Evolutionary conservation across 1,284 basidiomycete species (phyloP), one percentile per base, ranked within the genome.

Genomic region (Pyrrhoderma lamaoense): DNA sequence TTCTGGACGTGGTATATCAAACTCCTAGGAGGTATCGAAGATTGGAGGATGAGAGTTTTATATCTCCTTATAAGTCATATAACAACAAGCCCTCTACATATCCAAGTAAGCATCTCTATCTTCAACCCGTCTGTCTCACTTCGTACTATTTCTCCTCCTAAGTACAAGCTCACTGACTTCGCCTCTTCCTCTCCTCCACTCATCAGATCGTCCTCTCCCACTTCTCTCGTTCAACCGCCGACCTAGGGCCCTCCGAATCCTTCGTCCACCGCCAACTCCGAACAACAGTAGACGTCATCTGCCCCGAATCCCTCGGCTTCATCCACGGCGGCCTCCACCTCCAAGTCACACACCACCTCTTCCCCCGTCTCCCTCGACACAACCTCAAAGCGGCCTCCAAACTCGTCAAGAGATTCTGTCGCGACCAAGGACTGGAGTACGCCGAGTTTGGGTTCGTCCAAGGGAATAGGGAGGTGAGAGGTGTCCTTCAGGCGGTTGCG

Each of bases 341-440:
- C 44, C 95, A 99, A 68, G 93, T 98, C 37, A 93, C 95, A 3
- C 95, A 99, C 64, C 96, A 98, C 67, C 77, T 98, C 54, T 97
- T 98, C 72, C 96, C 95, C 7, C 85, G 96, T 19, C 73, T 98
- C 1, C 96, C 96, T 1, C 76, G 96, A 23, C 95, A 99, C 73
- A 95, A 97, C 64, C 76, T 99, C 47, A 80, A 83, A 36, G 76
- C 80, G 52, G 91, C 93, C 0, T 88, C 86, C 59, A 58, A 80
- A 46, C 71, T 95, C 50, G 92, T 94, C 49, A 89, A 92, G 64
- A 80, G 88, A 55, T 97, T 88, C 60, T 89, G 91, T 18, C 72
- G 77, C 59, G 88, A 94, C 63, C 83, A 93, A 57, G 89, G 85
- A 0, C 70, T 95, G 2, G 76, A 81, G 45, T 98, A 95, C 62